phyloP scores from a whole-genome alignment of 768 basidiomycete species.

The Chiua virens region DNA sequence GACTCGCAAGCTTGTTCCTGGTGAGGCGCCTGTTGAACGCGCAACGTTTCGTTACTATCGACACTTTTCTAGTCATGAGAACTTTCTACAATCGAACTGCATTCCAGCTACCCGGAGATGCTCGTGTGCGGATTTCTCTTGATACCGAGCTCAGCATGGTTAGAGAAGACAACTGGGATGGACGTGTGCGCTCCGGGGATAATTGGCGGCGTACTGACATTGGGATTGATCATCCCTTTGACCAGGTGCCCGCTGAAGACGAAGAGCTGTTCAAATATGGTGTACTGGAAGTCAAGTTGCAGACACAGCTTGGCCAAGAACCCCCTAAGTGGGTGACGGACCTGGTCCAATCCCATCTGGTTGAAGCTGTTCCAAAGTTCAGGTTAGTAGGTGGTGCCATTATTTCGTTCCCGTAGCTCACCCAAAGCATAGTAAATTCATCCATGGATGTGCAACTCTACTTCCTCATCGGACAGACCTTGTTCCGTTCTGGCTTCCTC shows the following conservation, averaged over 20 bases:
- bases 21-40: constrained; percentile 40
- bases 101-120: constrained; percentile 98
- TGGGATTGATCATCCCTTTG: constrained; percentile 90
- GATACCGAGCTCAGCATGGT: constrained; percentile 95
- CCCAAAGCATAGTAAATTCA: constrained; percentile 70
- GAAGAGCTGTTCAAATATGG: constrained; percentile 97
- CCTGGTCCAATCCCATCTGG: constrained; percentile 91
- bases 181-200: constrained; percentile 63
- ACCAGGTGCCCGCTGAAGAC: constrained; percentile 70
- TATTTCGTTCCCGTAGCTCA: constrained; percentile 1
- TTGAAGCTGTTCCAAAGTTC: constrained; percentile 98
- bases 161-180: constrained; percentile 97
- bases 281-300: constrained; percentile 94
- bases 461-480: constrained; percentile 91
- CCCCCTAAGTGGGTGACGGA: constrained; percentile 97
- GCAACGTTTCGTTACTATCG: background rate
- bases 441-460: constrained; percentile 93
- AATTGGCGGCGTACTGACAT: constrained; percentile 97
- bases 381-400: constrained; percentile 46
- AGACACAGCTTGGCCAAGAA: constrained; percentile 94
- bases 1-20: constrained; percentile 78
- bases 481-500: constrained; percentile 98
- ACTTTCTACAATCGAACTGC: constrained; percentile 99
- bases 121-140: constrained; percentile 96
- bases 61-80: constrained; percentile 67